phyloP scores from a whole-genome alignment of 805 yeast genomes.

The Candida boidinii region DNA sequence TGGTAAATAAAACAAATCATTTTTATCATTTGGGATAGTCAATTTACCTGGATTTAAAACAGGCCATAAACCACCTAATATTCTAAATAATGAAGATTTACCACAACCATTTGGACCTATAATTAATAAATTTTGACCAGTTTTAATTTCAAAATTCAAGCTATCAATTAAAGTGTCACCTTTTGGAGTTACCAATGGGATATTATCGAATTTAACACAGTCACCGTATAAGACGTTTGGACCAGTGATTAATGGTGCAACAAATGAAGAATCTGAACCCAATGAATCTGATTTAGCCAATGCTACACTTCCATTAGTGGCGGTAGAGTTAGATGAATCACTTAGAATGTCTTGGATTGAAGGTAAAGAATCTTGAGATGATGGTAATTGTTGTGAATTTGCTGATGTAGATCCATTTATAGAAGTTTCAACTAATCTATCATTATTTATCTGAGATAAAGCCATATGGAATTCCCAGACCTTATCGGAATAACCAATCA shows the following conservation, averaged over 20 bases:
- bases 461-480: slow-evolving; percentile 62
- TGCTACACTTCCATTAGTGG: background rate
- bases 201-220: slow-evolving; percentile 61
- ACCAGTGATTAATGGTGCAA: slow-evolving; percentile 20
- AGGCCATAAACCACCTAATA: slow-evolving; percentile 93
- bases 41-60: slow-evolving; percentile 47
- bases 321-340: background rate
- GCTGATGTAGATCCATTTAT: slow-evolving; percentile 4
- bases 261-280: background rate
- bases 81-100: slow-evolving; percentile 83
- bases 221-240: slow-evolving; percentile 36
- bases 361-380: no score
- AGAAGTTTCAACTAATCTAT: slow-evolving; percentile 9
- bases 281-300: background rate
- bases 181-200: slow-evolving; percentile 82
- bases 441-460: slow-evolving; percentile 40
- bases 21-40: slow-evolving; percentile 54
- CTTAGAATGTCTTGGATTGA: background rate
- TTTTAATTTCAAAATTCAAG: slow-evolving; percentile 62
- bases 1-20: slow-evolving; percentile 79
- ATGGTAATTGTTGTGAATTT: background rate
- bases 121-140: slow-evolving; percentile 78
- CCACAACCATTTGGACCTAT: slow-evolving; percentile 98
- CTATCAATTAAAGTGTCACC: slow-evolving; percentile 63
- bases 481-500: slow-evolving; percentile 74